Evolutionary conservation across 768 basidiomycete species (phyloP), one percentile per base, ranked within the genome.

Genomic region (Arthromyces matolae): DNA sequence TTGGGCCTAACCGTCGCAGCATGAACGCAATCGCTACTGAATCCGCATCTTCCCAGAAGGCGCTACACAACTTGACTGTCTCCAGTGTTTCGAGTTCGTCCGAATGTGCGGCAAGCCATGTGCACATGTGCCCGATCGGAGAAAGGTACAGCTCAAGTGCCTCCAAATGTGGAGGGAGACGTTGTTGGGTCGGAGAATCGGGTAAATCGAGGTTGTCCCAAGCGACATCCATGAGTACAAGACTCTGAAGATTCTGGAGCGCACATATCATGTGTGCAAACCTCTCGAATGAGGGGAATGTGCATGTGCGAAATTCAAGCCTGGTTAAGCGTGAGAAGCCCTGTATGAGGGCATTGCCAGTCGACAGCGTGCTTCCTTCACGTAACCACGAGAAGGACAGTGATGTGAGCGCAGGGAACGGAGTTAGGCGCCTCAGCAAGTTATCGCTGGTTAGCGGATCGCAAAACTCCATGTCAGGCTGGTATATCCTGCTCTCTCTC

Each of bases 241-340:
- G 52, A 20, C 52, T 19, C 13, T 45, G 58, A 10, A 63, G 50
- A 19, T 51, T 49, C 22, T 48, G 56, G 27, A 59, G 51, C 5
- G 60, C 56, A 33, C 56, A 58, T 27, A 63, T 51, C n/a, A 56
- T 51, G 16, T 46, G 24, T 8, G 54, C 44, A 24, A 61, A 60
- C 25, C 55, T 49, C 42, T 46, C 40, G 40, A 63, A 60, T 0
- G 55, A 56, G 18, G 52, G 47, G 35, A 63, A 63, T 44, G 57
- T 50, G 50, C 60, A 63, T 22, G 56, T 55, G 5, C 58, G 53
- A 12, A 63, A 55, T 43, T 63, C 62, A 20, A 63, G 52, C 10
- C 54, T 59, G n/a, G 54, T 57, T 6, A 63, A 52, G 20, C 47
- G 39, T 8, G 47, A 39, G 46, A 63, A 63, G 12, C 53, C 48